These are phyloP conservation scores for Phytopythium aichiense DNA, from an alignment of 352 stramenopile species.

Conservation along the genomic window DNA sequence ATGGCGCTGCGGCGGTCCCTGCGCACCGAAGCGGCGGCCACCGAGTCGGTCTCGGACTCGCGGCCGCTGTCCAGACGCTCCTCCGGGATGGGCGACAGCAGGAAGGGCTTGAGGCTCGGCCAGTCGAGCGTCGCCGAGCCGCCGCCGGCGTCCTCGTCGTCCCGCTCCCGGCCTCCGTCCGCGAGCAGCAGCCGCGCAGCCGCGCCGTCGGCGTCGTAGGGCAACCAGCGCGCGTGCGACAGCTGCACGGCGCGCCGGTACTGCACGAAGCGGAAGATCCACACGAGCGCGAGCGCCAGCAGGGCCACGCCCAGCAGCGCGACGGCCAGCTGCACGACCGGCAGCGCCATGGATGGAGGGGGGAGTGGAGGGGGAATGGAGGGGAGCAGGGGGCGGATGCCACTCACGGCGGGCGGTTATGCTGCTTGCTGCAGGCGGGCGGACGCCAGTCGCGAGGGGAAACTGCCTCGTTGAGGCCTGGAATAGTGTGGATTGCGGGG, in stretches of 20 bases:
- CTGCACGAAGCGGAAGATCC: slow-evolving; percentile 54
- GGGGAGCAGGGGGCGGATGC: too few species aligned
- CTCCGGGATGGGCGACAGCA: slow-evolving; percentile 70
- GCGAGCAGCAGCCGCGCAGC: slow-evolving; percentile 16
- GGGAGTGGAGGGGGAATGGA: background rate
- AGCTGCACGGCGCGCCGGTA: slow-evolving; percentile 54
- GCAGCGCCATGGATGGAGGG: slow-evolving; percentile 29
- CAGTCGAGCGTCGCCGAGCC: slow-evolving; percentile 26
- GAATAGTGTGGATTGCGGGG: too few species aligned
- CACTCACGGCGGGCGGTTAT: too few species aligned
- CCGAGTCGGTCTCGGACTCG: slow-evolving; percentile 40
- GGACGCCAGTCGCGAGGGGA: too few species aligned
- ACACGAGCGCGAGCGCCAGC: slow-evolving; percentile 40
- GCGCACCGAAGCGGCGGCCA: slow-evolving; percentile 29
- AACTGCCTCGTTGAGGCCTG: too few species aligned
- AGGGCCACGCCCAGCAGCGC: slow-evolving; percentile 31
- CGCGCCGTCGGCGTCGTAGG: slow-evolving; percentile 26
- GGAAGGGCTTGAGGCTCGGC: slow-evolving; percentile 43
- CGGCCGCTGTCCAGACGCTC: slow-evolving; percentile 49
- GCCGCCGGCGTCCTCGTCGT: slow-evolving; percentile 21
- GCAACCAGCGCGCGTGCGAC: slow-evolving; percentile 64
- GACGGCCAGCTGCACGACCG: slow-evolving; percentile 34
- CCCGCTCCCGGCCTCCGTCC: background rate
- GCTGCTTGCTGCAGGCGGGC: too few species aligned
- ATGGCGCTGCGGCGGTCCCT: slow-evolving; percentile 36